phyloP scores from a whole-genome alignment of 352 stramenopile species.

The Pythium volutum region DNA sequence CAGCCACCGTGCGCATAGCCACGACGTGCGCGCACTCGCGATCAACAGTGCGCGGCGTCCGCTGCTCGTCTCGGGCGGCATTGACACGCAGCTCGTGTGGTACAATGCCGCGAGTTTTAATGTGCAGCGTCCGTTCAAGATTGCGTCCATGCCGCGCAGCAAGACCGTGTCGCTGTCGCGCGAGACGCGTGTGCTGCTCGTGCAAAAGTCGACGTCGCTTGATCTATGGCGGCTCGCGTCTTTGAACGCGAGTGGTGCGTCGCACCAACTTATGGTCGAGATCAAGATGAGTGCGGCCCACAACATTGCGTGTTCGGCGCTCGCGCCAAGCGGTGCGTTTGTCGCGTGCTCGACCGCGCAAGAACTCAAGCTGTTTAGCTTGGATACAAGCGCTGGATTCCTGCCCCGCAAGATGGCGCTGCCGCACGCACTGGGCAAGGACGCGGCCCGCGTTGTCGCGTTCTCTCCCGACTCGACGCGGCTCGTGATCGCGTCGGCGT shows the following conservation, averaged over 20 bases:
- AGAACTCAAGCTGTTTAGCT: constrained; percentile 86
- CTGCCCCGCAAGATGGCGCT: constrained; percentile 56
- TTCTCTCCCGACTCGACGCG: constrained; percentile 81
- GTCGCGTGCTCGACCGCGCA: constrained; percentile 83
- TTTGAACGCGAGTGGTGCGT: constrained; percentile 25
- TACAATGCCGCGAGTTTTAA: constrained; percentile 86
- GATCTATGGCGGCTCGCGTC: constrained; percentile 71
- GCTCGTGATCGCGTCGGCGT: constrained; percentile 59
- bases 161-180: constrained; percentile 61
- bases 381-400: constrained; percentile 49
- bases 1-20: constrained; percentile 88
- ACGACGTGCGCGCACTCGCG: constrained; percentile 88
- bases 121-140: constrained; percentile 80
- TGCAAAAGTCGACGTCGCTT: constrained; percentile 68
- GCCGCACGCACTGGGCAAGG: constrained; percentile 32
- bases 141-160: constrained; percentile 86
- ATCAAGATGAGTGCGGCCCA: constrained; percentile 70
- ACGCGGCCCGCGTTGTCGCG: constrained; percentile 58
- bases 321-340: constrained; percentile 84
- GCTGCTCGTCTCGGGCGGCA: constrained; percentile 88
- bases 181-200: constrained; percentile 69
- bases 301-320: constrained; percentile 82
- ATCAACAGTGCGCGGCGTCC: constrained; percentile 49
- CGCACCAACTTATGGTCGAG: constrained; percentile 72
- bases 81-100: constrained; percentile 94